phyloP scores from a whole-genome alignment of 345 rosid species.

The Cardamine resedifolia region DNA sequence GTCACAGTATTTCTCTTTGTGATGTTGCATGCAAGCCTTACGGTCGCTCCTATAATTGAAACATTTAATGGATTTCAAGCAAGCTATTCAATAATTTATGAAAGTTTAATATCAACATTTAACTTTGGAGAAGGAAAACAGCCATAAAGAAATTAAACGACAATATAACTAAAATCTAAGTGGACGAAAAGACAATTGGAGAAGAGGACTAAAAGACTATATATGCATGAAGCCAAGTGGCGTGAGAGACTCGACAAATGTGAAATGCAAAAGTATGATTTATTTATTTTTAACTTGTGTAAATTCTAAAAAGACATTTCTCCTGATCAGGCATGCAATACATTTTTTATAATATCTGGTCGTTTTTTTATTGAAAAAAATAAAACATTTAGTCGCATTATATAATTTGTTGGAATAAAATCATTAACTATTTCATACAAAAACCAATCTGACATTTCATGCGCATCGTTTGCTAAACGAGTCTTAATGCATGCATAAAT shows the following conservation, averaged over 20 bases:
- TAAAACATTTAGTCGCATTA: neutral
- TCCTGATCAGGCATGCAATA: neutral
- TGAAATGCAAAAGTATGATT: neutral
- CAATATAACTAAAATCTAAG: neutral
- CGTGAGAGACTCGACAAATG: conserved; percentile 6
- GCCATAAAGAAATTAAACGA: neutral
- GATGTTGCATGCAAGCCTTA: conserved; percentile 74
- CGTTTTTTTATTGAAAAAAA: neutral
- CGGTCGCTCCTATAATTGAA: conserved; percentile 54
- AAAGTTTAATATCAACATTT: neutral
- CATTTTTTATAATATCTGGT: neutral
- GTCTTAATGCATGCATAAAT: neutral
- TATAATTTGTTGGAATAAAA: neutral
- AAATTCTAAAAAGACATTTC: neutral
- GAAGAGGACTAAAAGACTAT: too few species aligned
- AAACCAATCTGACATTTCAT: neutral
- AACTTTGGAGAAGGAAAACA: neutral
- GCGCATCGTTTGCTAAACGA: neutral
- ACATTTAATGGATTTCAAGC: neutral
- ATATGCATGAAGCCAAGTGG: conserved; percentile 35
- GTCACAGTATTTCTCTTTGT: conserved; percentile 39
- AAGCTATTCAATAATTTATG: neutral
- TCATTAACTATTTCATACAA: neutral
- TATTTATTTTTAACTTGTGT: neutral
- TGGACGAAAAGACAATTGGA: neutral